Evolutionary conservation across 1,284 basidiomycete species (phyloP).

Genomic region (Phylloboletellus chloephorus): DNA sequence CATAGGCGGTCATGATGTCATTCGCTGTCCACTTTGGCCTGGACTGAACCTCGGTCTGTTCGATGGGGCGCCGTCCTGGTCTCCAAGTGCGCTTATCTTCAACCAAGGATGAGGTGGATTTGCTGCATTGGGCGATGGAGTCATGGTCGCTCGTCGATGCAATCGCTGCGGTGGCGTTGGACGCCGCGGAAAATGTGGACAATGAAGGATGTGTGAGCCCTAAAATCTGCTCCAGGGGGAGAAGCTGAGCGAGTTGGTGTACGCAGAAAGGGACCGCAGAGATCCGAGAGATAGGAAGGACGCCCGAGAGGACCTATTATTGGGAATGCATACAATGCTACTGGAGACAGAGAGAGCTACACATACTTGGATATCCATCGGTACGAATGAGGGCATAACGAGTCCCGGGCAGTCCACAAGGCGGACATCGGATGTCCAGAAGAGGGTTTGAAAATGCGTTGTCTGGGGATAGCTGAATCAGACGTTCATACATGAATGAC

Average conservation of each 20-base stretch:
- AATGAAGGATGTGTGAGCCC: constrained; percentile 50
- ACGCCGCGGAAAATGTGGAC: constrained; percentile 24
- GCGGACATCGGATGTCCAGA: constrained; percentile 77
- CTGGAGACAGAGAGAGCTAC: constrained; percentile 18
- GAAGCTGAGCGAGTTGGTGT: constrained; percentile 58
- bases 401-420: constrained; percentile 85
- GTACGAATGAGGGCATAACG: constrained; percentile 74
- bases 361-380: constrained; percentile 73
- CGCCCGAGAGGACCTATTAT: constrained; percentile 63
- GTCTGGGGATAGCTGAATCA: constrained; percentile 47
- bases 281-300: constrained; percentile 86
- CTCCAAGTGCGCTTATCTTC: constrained; percentile 73
- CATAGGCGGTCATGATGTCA: constrained; percentile 75
- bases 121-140: neutral
- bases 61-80: constrained; percentile 39
- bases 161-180: neutral
- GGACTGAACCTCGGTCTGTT: constrained; percentile 14
- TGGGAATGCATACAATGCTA: neutral
- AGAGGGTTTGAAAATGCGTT: constrained; percentile 90
- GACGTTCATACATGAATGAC: neutral
- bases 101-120: constrained; percentile 7
- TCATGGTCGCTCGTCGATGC: neutral
- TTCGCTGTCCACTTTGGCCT: constrained; percentile 65
- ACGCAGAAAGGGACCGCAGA: constrained; percentile 77
- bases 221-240: constrained; percentile 76